phyloP scores from a whole-genome alignment of 148 eudicot genomes.

The Dysphania ambrosioides region DNA sequence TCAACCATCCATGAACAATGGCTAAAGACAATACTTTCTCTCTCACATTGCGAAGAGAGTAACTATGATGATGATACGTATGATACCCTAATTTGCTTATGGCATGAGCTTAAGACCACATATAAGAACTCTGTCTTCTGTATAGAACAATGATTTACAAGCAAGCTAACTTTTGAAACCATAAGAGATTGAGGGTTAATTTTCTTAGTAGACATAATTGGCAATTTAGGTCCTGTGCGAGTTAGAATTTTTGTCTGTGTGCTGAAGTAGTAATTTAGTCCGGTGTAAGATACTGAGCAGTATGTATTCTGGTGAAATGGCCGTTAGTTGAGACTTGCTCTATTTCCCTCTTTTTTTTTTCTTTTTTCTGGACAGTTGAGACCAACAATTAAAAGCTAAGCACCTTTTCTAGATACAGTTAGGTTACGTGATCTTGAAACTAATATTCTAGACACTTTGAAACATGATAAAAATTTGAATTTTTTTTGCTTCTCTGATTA shows the following conservation, averaged over 20 bases:
- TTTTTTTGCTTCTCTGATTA: too few relatives aligned
- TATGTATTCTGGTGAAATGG: background rate
- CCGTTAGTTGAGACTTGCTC: background rate
- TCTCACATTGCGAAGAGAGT: slow-evolving; percentile 32
- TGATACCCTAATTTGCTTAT: slow-evolving; percentile 76
- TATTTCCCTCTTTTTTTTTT: background rate
- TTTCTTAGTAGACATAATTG: background rate
- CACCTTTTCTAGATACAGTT: too few relatives aligned
- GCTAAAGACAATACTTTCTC: slow-evolving; percentile 50
- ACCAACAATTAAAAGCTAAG: too few relatives aligned
- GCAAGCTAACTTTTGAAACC: background rate
- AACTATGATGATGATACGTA: slow-evolving; percentile 51
- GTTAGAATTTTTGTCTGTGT: background rate
- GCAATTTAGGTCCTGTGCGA: background rate
- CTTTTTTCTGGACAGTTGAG: too few relatives aligned
- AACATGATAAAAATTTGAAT: too few relatives aligned
- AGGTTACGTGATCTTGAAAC: too few relatives aligned
- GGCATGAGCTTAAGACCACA: slow-evolving; percentile 78
- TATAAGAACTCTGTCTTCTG: slow-evolving; percentile 10
- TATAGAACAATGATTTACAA: background rate
- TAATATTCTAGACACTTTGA: too few relatives aligned
- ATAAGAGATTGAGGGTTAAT: background rate
- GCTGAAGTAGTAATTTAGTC: background rate
- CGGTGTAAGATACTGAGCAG: background rate
- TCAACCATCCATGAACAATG: slow-evolving; percentile 83